A percentile compares a stretch with the other conserved stretches of the same genome.
Evolutionary conservation across 2,329 filamentous ascomycete genomes (phyloP).

Genomic region (Ceratocystis diversiconidia): DNA sequence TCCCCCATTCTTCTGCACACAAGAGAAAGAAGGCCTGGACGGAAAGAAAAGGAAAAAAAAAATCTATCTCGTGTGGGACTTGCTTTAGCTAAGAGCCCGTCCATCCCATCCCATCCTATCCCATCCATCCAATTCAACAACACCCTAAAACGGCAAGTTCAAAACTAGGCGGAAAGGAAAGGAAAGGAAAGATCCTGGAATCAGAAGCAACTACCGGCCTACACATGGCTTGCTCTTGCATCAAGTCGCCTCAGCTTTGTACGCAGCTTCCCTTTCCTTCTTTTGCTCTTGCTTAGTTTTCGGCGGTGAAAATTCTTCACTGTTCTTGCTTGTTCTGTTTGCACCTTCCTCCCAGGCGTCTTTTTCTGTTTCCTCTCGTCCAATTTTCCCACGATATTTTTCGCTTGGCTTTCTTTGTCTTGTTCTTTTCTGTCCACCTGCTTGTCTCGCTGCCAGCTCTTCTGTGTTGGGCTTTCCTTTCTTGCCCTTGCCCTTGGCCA

Average conservation of each 20-base stretch:
- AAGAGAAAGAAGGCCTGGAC: not conserved
- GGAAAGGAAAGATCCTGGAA: slow-evolving; percentile 41
- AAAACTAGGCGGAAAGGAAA: slow-evolving; percentile 26
- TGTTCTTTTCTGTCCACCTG: not conserved
- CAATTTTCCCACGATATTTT: not conserved
- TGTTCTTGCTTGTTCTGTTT: slow-evolving; percentile 1
- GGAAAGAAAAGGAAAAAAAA: not conserved
- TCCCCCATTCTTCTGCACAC: not conserved
- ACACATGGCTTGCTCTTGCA: slow-evolving; percentile 5
- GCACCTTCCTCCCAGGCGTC: not conserved
- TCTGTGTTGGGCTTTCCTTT: not conserved
- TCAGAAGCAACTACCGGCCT: slow-evolving; percentile 7
- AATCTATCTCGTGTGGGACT: not conserved
- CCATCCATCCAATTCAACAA: not conserved
- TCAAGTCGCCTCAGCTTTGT: not conserved
- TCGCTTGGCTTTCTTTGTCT: not conserved
- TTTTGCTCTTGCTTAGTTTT: slow-evolving; percentile 1
- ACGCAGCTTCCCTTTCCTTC: slow-evolving; percentile 6
- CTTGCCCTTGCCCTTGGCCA: not conserved
- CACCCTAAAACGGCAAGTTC: slow-evolving; percentile 3
- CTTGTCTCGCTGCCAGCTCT: not conserved
- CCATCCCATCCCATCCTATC: not conserved
- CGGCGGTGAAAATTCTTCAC: not conserved
- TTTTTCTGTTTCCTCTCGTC: not conserved
- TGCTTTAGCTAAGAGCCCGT: not conserved